Evolutionary conservation across 768 basidiomycete species (phyloP), one percentile per base, ranked within the genome.

Genomic region (Russula earlei): DNA sequence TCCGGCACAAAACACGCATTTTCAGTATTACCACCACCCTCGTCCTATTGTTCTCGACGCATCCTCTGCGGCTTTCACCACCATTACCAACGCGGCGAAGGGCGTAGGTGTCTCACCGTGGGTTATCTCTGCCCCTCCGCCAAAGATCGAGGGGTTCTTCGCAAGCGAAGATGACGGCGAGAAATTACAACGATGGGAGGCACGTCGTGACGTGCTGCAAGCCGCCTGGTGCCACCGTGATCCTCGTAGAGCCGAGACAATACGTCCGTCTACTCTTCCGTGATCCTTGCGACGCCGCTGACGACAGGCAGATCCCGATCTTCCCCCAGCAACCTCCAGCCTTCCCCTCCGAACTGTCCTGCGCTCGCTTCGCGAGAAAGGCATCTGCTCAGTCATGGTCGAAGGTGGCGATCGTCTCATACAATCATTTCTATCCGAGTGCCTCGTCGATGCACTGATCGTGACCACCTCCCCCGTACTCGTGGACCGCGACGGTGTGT

Each of bases 331-430:
- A 29, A 52, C 60, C 75, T 75, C 71, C 34, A 53, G 63, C 24
- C 66, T 84, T 19, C 70, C 77, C 25, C 68, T 88, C 27, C 65
- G 69, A 2, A 65, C 66, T 5, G 67, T 89, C n/a, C 78, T 93
- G 5, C 63, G 60, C 12, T 70, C 71, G 7, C 72, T 96, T 24
- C 70, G 69, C n/a, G 68, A 69, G 11, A 70, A 76, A n/a, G 82
- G 79, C 3, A 74, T 95, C 58, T 69, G 70, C 11, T 85, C 83
- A 12, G 72, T 97, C 52, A 99, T 99, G 95, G 88, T 97, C 6
- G 96, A 99, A 72, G 96, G 96, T 49, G 96, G 96, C 15, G 87
- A 91, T 8, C 71, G 72, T 8, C 75, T 99, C 60, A 91, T 99
- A 54, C 73, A 76, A 6, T 82, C 87, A 1, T 89, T 91, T 70